phyloP scores from a whole-genome alignment of 2,329 filamentous ascomycete species.

The Zasmidium angulare region DNA sequence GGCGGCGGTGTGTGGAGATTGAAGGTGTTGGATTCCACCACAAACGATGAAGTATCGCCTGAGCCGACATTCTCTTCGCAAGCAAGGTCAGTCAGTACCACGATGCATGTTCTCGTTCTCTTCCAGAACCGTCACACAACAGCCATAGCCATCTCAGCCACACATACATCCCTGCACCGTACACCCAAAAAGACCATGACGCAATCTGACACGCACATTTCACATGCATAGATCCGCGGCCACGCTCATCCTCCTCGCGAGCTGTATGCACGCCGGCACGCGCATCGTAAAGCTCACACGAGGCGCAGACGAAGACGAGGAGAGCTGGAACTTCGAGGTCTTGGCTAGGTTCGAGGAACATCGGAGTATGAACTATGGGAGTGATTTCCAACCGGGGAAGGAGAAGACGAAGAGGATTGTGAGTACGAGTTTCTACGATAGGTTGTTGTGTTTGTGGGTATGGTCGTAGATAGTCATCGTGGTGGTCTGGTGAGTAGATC shows the following conservation, averaged over 20 bases:
- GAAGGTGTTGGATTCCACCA: constrained; percentile 54
- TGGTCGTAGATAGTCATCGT: constrained; percentile 1
- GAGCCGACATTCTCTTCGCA: no score
- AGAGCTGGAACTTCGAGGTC: constrained; percentile 62
- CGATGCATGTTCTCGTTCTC: not conserved
- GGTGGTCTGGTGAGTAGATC: constrained; percentile 5
- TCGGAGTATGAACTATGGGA: constrained; percentile 92
- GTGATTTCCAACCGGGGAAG: constrained; percentile 60
- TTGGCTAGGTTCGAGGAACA: constrained; percentile 78
- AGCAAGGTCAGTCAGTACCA: no score
- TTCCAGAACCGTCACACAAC: constrained; percentile 7
- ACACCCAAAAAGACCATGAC: not conserved
- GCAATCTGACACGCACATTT: constrained; percentile 4
- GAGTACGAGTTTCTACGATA: constrained; percentile 77
- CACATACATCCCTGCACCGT: constrained; percentile 3
- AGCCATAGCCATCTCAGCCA: not conserved
- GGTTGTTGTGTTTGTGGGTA: constrained; percentile 66
- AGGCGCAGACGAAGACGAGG: constrained; percentile 36
- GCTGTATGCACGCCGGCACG: constrained; percentile 89
- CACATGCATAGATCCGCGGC: not conserved
- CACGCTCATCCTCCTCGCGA: constrained; percentile 62
- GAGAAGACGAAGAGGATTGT: constrained; percentile 49
- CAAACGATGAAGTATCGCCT: no score
- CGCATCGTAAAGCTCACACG: constrained; percentile 57
- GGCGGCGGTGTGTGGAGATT: constrained; percentile 86